phyloP scores from a whole-genome alignment of 2,329 filamentous ascomycete genomes.

The Hymenoscyphus scutula region DNA sequence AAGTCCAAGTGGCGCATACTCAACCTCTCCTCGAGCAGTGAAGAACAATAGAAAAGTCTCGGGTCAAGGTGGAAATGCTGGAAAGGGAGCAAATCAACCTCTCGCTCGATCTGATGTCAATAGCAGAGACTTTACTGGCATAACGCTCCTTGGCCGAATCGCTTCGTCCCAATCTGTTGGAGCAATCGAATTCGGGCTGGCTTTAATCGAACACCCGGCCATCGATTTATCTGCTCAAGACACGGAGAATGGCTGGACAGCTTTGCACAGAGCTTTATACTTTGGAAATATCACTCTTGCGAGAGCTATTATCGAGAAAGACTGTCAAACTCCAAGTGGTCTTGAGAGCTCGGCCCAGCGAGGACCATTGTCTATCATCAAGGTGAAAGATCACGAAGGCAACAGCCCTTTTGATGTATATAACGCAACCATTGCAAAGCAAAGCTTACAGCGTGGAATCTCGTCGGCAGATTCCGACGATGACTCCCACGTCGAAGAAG shows the following conservation, averaged over 20 bases:
- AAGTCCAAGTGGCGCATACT: constrained; percentile 30
- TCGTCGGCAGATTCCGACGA: constrained; percentile 41
- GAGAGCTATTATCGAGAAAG: constrained; percentile 74
- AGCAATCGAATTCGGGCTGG: constrained; percentile 71
- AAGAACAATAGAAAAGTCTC: constrained; percentile 52
- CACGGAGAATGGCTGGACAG: constrained; percentile 91
- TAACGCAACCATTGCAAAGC: constrained; percentile 77
- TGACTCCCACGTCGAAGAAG: constrained; percentile 51
- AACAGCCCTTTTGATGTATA: constrained; percentile 95
- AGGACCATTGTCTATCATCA: constrained; percentile 71
- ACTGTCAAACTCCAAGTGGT: constrained; percentile 56
- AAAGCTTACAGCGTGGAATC: constrained; percentile 52
- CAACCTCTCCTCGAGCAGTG: constrained; percentile 49
- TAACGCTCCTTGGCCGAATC: constrained; percentile 81
- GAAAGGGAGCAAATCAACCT: constrained; percentile 44
- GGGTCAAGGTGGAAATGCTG: constrained; percentile 46
- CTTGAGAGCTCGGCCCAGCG: constrained; percentile 59
- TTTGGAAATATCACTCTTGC: constrained; percentile 86
- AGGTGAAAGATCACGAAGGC: constrained; percentile 92
- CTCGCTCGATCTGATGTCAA: constrained; percentile 71
- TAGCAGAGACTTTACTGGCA: constrained; percentile 73
- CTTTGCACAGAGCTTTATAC: constrained; percentile 86
- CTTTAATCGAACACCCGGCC: constrained; percentile 76
- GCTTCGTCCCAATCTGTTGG: constrained; percentile 70
- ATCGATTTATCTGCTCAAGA: constrained; percentile 88